These are phyloP conservation scores for Malassezia psittaci DNA, from an alignment of 1,284 basidiomycete genomes.

Conservation along the genomic window DNA sequence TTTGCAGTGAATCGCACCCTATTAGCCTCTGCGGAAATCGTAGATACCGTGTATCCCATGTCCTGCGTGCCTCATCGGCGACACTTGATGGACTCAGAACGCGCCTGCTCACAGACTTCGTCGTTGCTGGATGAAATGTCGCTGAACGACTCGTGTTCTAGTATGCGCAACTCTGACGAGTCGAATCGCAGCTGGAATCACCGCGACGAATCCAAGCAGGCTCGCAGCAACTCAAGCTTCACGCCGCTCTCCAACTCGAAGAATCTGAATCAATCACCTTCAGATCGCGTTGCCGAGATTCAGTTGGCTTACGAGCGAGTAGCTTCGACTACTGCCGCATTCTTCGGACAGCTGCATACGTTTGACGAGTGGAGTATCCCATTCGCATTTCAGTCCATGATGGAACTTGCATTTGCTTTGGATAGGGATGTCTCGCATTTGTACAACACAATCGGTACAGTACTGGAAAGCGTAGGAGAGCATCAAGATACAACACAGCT, in stretches of 20 bases:
- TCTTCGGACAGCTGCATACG: constrained; percentile 90
- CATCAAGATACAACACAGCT: too few species aligned
- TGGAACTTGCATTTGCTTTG: constrained; percentile 53
- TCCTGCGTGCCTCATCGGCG: neutral
- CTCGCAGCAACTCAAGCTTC: neutral
- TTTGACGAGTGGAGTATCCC: constrained; percentile 71
- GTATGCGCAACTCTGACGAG: neutral
- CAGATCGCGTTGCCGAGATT: constrained; percentile 50
- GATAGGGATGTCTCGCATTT: too few species aligned
- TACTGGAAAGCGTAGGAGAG: too few species aligned
- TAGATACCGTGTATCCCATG: neutral
- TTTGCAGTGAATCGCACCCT: neutral
- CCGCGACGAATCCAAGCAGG: neutral
- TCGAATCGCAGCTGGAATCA: neutral
- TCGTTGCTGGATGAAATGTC: constrained; percentile 1
- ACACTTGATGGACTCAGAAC: neutral
- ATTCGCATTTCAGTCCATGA: constrained; percentile 81
- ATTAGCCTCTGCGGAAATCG: neutral
- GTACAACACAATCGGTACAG: too few species aligned
- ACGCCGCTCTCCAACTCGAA: neutral
- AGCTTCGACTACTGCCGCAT: constrained; percentile 84
- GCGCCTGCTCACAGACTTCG: neutral
- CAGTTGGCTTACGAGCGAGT: constrained; percentile 58
- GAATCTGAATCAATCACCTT: neutral
- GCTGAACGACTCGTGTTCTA: constrained; percentile 1